Evolutionary conservation across 1,284 basidiomycete species (phyloP), one percentile per base, ranked within the genome.

Genomic region (Pyrrhoderma lamaoense): DNA sequence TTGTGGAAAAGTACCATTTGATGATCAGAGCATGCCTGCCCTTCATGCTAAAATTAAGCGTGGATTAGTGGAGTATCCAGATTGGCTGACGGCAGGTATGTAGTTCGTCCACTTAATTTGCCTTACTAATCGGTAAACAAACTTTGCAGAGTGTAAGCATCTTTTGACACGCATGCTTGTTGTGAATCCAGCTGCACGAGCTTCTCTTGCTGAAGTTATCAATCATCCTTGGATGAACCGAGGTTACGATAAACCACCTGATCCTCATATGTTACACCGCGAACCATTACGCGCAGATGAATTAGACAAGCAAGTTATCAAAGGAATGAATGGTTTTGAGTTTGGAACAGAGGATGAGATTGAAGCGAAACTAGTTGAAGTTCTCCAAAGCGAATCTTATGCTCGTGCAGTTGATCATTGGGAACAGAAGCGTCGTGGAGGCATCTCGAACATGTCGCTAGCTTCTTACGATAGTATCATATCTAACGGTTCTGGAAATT

Each of bases 21-120:
- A 99, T 65, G 96, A 99, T 66, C 93, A 98, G 69, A 93, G 88
- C 64, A 99, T 99, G 95, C 96, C 95, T 2, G 95, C 94, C 0
- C 72, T 99, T 46, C 96, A 99, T 65, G 95, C 95, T 38, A 99
- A 99, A 74, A 99, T 99, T 72, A 99, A 99, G 69, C 82, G 93
- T 2, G 95, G 96, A 0, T 72, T 94, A 42, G 94, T 97, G 44
- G 95, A 99, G 65, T 99, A 99, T 64, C 95, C 95, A 0, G 88
- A 90, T 8, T 99, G 95, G 95, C 74, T 99, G 16, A 94, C 89
- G 61, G 81, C 88, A 61, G 90, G 90, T 91, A 64, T 60, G 82
- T 66, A 23, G 35, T 54, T 43, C 27, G 5, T 31, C 27, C 11
- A 45, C 51, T 40, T 5, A 3, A 43, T 38, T 16, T 31, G 51